Percentiles rank a stretch among this genome's conserved stretches.
phyloP scores from a whole-genome alignment of 2,329 filamentous ascomycete species.

The Curvularia sp. region DNA sequence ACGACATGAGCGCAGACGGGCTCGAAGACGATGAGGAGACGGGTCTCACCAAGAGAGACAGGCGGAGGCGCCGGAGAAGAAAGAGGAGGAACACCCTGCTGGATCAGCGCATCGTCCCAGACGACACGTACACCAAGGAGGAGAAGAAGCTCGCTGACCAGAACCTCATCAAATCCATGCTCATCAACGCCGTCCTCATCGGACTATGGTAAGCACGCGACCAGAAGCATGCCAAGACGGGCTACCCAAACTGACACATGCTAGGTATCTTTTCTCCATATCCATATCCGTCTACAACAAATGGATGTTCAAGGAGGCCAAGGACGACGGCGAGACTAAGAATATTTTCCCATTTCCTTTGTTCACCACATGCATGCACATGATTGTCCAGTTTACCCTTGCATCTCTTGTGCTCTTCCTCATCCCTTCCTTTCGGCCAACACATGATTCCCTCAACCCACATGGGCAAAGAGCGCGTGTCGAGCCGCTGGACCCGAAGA shows the following conservation, averaged over 20 bases:
- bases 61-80: constrained; percentile 70
- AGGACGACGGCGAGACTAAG: constrained; percentile 44
- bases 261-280: constrained; percentile 79
- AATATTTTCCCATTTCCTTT: constrained; percentile 89
- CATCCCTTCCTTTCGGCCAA: constrained; percentile 81
- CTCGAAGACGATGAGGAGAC: constrained; percentile 86
- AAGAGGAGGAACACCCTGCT: constrained; percentile 73
- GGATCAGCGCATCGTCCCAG: constrained; percentile 70
- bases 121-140: constrained; percentile 66
- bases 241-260: constrained; percentile 22
- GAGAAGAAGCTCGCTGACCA: constrained; percentile 80
- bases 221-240: not conserved
- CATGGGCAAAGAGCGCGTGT: constrained; percentile 37
- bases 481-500: constrained; percentile 53
- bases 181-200: constrained; percentile 83
- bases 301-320: constrained; percentile 88
- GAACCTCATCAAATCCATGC: constrained; percentile 71
- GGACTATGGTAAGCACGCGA: constrained; percentile 70
- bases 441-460: constrained; percentile 53
- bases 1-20: constrained; percentile 71
- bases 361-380: constrained; percentile 94
- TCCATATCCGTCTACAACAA: constrained; percentile 89
- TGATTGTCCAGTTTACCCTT: constrained; percentile 87
- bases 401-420: constrained; percentile 80
- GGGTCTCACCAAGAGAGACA: constrained; percentile 78